These are phyloP conservation scores for Macrotyloma uniflorum DNA, from an alignment of 306 rosid species.

Conservation along the genomic window DNA sequence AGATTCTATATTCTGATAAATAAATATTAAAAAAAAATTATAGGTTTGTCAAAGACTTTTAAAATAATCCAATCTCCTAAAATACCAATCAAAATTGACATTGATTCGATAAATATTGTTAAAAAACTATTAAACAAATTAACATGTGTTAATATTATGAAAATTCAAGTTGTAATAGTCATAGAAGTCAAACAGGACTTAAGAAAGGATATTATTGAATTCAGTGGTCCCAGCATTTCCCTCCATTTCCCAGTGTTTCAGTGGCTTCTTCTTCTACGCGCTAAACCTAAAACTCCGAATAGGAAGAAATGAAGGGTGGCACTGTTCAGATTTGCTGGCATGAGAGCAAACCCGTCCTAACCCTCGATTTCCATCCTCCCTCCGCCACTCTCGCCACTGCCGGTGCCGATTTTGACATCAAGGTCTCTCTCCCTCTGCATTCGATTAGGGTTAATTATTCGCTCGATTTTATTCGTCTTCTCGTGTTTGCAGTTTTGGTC, in stretches of 20 bases:
- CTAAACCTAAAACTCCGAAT: conserved; percentile 17
- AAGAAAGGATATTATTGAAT: too few relatives aligned
- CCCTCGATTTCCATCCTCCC: conserved; percentile 83
- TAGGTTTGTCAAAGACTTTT: too few relatives aligned
- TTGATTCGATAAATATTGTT: too few relatives aligned
- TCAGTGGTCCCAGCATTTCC: too few relatives aligned
- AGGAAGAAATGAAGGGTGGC: conserved; percentile 71
- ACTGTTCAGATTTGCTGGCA: conserved; percentile 95
- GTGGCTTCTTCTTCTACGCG: background rate
- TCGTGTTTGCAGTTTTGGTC: conserved; percentile 70
- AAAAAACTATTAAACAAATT: too few relatives aligned
- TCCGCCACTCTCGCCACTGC: conserved; percentile 86
- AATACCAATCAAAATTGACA: too few relatives aligned
- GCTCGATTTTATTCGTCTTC: background rate
- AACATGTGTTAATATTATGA: too few relatives aligned
- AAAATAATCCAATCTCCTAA: too few relatives aligned
- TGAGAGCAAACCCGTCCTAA: conserved; percentile 73
- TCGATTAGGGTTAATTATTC: background rate
- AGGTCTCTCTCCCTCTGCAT: conserved; percentile 47
- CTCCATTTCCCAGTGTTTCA: background rate
- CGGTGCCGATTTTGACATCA: conserved; percentile 97
- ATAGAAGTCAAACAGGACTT: too few relatives aligned
- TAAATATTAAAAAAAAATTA: too few relatives aligned
- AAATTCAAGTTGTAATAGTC: too few relatives aligned
- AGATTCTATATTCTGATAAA: too few relatives aligned